These are phyloP conservation scores for Fomitopsis betulina DNA, from an alignment of 1,284 basidiomycete genomes.

Conservation along the genomic window DNA sequence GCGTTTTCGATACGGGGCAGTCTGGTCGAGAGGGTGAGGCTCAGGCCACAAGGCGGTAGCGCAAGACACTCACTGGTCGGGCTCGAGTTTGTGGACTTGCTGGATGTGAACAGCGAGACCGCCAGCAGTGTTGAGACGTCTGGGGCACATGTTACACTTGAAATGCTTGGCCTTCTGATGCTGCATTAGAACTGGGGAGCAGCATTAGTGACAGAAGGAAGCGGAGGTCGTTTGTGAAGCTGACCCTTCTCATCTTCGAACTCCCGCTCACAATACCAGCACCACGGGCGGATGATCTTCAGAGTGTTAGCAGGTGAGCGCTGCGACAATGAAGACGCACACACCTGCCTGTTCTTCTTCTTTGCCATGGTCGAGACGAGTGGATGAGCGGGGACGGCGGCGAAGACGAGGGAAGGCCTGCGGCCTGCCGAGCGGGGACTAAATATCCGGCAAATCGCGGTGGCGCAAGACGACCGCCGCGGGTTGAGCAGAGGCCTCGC, in stretches of 20 bases:
- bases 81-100: conserved; percentile 97
- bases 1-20: conserved; percentile 91
- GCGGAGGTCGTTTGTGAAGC: not conserved
- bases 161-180: conserved; percentile 99
- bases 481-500: too few species aligned
- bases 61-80: conserved; percentile 73
- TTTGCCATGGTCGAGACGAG: conserved; percentile 55
- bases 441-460: not conserved
- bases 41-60: not conserved
- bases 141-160: conserved; percentile 94
- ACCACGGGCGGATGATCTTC: conserved; percentile 88
- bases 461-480: too few species aligned
- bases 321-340: conserved; percentile 2
- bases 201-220: not conserved
- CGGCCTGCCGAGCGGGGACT: not conserved
- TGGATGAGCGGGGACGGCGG: not conserved
- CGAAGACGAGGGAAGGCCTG: conserved; percentile 4
- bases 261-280: conserved; percentile 99
- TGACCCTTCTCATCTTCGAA: conserved; percentile 96
- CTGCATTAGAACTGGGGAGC: conserved; percentile 82
- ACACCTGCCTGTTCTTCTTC: conserved; percentile 78
- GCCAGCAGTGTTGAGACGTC: conserved; percentile 94
- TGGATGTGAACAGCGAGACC: conserved; percentile 98
- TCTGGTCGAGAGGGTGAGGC: conserved; percentile 29
- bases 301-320: not conserved